Evolutionary conservation across 306 rosid genomes (phyloP).

Genomic region (Medicago lupulina): DNA sequence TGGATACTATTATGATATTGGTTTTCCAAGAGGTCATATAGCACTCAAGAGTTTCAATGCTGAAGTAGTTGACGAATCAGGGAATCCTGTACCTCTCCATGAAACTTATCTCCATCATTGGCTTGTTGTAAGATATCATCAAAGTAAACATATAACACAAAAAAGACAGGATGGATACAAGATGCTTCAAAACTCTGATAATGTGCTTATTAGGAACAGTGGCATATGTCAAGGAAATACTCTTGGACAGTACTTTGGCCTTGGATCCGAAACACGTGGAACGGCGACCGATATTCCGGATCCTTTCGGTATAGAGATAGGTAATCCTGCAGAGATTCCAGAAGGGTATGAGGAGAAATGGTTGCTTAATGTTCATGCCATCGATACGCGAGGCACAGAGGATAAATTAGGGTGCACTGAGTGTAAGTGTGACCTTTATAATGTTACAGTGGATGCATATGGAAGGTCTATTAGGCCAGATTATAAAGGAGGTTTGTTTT

Average conservation of each 20-base stretch:
- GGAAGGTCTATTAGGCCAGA: slow-evolving; percentile 50
- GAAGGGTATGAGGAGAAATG: slow-evolving; percentile 68
- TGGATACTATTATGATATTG: slow-evolving; percentile 45
- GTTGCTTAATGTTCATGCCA: slow-evolving; percentile 68
- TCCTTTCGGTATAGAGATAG: slow-evolving; percentile 71
- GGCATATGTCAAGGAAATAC: slow-evolving; percentile 57
- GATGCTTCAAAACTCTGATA: slow-evolving; percentile 24
- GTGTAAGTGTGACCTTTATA: slow-evolving; percentile 67
- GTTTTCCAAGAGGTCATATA: slow-evolving; percentile 78
- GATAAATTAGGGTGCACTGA: slow-evolving; percentile 66
- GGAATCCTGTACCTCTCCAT: slow-evolving; percentile 61
- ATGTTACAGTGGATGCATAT: slow-evolving; percentile 47
- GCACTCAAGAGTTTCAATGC: slow-evolving; percentile 65
- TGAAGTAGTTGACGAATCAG: slow-evolving; percentile 75
- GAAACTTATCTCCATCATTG: slow-evolving; percentile 84
- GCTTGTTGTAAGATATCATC: slow-evolving; percentile 41
- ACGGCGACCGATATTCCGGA: slow-evolving; percentile 56
- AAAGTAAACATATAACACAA: slow-evolving; percentile 3
- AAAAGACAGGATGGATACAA: slow-evolving; percentile 22
- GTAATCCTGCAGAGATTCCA: slow-evolving; percentile 59
- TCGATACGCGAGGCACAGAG: slow-evolving; percentile 65
- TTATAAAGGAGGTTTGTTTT: slow-evolving; percentile 65
- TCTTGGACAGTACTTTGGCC: slow-evolving; percentile 63
- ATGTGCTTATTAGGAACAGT: slow-evolving; percentile 41
- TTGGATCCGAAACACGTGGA: slow-evolving; percentile 67